Percentiles rank a stretch among this genome's conserved stretches.
Conservation (phyloP, 495 filamentous ascomycete species). For the Trichoderma gamsii region DNA sequence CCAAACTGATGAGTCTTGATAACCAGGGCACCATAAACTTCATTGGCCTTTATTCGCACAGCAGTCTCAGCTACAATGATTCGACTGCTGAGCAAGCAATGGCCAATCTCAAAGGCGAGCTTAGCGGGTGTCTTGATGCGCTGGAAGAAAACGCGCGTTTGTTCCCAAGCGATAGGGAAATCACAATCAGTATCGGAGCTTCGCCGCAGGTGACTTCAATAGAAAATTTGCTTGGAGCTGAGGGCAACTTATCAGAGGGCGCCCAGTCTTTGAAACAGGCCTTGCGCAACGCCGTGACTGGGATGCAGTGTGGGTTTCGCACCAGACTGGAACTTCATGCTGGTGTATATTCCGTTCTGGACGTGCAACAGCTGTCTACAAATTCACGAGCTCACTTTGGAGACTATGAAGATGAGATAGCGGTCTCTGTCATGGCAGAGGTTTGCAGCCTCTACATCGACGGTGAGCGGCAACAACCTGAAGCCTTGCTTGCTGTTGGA, state of each 20-base stretch:
- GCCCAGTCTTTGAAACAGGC: neutral
- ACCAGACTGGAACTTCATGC: constrained; percentile 29
- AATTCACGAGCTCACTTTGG: constrained; percentile 43
- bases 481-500: constrained; percentile 67
- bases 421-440: constrained; percentile 64
- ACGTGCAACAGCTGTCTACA: constrained; percentile 77
- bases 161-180: neutral
- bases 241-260: neutral
- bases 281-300: neutral
- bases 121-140: constrained; percentile 39
- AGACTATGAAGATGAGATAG: constrained; percentile 51
- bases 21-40: constrained; percentile 42
- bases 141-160: constrained; percentile 15
- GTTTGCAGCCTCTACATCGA: constrained; percentile 63
- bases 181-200: constrained; percentile 70
- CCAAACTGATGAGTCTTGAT: constrained; percentile 27
- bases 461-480: constrained; percentile 43
- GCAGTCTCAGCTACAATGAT: constrained; percentile 63
- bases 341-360: constrained; percentile 53
- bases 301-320: neutral
- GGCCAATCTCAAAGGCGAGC: constrained; percentile 52
- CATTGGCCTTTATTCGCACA: constrained; percentile 74
- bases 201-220: constrained; percentile 68
- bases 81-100: constrained; percentile 49
- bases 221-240: constrained; percentile 28